Evolutionary conservation across 768 basidiomycete species (phyloP).

Genomic region (Suillus discolor): DNA sequence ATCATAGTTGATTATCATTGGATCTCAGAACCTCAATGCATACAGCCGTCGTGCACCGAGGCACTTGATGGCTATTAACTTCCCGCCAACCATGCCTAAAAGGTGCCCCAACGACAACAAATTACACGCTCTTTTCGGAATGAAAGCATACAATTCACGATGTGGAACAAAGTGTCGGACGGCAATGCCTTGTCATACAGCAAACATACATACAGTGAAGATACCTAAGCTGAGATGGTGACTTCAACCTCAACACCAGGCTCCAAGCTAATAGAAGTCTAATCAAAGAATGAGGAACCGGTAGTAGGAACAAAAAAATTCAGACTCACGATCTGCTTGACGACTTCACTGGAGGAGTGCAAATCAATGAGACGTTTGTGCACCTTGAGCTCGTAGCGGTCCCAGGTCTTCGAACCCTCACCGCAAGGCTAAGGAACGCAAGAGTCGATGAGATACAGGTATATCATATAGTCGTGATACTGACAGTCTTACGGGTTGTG

Average conservation of each 20-base stretch:
- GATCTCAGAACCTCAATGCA: neutral
- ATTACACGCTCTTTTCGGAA: neutral
- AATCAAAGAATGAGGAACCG: slow-evolving; percentile 16
- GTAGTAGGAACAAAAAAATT: slow-evolving; percentile 1
- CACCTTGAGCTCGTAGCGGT: slow-evolving; percentile 98
- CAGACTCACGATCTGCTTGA: slow-evolving; percentile 95
- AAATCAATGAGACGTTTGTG: slow-evolving; percentile 99
- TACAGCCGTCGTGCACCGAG: neutral
- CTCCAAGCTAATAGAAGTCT: slow-evolving; percentile 99
- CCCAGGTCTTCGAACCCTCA: slow-evolving; percentile 99
- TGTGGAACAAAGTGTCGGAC: neutral
- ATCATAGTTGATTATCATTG: neutral
- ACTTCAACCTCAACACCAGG: slow-evolving; percentile 99
- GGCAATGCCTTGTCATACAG: neutral
- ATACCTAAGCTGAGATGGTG: slow-evolving; percentile 77
- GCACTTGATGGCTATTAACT: neutral
- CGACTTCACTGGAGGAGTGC: slow-evolving; percentile 97
- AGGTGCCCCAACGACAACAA: neutral
- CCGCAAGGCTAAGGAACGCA: slow-evolving; percentile 78
- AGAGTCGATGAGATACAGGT: slow-evolving; percentile 7
- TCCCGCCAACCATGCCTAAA: neutral
- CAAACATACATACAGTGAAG: neutral
- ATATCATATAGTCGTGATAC: slow-evolving; percentile 30
- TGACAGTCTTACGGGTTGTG: slow-evolving; percentile 97
- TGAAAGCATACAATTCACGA: neutral